Evolutionary conservation across 2,329 filamentous ascomycete species (phyloP).

Genomic region (Trichoderma atrobrunneum): DNA sequence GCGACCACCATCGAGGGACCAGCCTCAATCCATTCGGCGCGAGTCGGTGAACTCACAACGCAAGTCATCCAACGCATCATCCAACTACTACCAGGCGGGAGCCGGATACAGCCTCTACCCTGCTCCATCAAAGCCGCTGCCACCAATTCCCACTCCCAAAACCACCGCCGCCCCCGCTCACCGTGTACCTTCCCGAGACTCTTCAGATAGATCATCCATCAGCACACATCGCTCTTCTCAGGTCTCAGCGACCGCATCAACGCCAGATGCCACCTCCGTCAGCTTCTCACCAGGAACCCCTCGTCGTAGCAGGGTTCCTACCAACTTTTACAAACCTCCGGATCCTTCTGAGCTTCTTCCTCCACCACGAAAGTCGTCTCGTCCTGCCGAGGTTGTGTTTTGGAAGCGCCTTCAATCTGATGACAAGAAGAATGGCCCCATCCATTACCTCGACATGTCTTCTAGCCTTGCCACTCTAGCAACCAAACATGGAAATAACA

Average conservation of each 20-base stretch:
- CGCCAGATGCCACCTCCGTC: slow-evolving; percentile 13
- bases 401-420: slow-evolving; percentile 27
- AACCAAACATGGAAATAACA: slow-evolving; percentile 55
- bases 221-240: slow-evolving; percentile 21
- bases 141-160: slow-evolving; percentile 21
- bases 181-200: slow-evolving; percentile 18
- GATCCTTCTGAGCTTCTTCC: neutral
- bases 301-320: slow-evolving; percentile 11
- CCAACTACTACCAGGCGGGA: slow-evolving; percentile 14
- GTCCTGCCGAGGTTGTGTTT: slow-evolving; percentile 22
- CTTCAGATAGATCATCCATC: slow-evolving; percentile 20
- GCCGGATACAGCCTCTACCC: slow-evolving; percentile 22
- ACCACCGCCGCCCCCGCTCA: neutral
- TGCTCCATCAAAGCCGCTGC: slow-evolving; percentile 24
- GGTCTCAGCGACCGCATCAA: slow-evolving; percentile 16
- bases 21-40: neutral
- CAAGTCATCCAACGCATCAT: slow-evolving; percentile 20
- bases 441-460: slow-evolving; percentile 39
- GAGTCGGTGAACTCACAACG: slow-evolving; percentile 17
- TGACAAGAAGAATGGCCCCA: slow-evolving; percentile 32
- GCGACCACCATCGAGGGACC: slow-evolving; percentile 10
- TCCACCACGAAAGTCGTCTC: neutral
- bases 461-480: slow-evolving; percentile 34
- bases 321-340: slow-evolving; percentile 6
- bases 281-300: slow-evolving; percentile 18